These are phyloP conservation scores for Favolaschia claudopus DNA, from an alignment of 768 basidiomycete species.

Conservation along the genomic window DNA sequence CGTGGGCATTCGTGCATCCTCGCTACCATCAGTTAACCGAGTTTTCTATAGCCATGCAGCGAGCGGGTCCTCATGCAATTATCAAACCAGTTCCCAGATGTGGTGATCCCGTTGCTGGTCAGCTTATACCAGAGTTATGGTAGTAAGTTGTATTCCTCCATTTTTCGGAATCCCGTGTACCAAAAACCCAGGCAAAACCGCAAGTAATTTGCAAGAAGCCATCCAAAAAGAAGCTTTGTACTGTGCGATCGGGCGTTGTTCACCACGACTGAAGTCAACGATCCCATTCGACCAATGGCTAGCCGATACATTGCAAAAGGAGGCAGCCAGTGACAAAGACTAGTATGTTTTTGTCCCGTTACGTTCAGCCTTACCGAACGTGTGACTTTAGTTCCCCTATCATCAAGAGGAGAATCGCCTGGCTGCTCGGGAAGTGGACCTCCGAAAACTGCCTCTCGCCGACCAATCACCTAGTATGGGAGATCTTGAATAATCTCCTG, in stretches of 20 bases:
- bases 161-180: constrained; percentile 3
- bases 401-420: constrained; percentile 93
- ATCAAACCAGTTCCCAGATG: constrained; percentile 70
- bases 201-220: constrained; percentile 62
- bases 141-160: constrained; percentile 48
- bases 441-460: constrained; percentile 68
- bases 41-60: constrained; percentile 77
- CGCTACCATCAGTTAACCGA: neutral
- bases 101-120: constrained; percentile 71
- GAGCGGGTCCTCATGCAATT: constrained; percentile 91
- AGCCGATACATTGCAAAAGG: constrained; percentile 60
- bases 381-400: constrained; percentile 74
- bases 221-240: constrained; percentile 88
- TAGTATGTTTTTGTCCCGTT: constrained; percentile 49
- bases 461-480: constrained; percentile 76
- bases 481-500: constrained; percentile 80
- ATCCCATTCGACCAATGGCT: constrained; percentile 81
- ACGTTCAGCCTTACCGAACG: constrained; percentile 2
- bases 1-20: constrained; percentile 53
- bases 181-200: constrained; percentile 50
- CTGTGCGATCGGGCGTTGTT: constrained; percentile 88
- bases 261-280: constrained; percentile 61
- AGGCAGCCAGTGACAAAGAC: constrained; percentile 66
- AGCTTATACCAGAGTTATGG: constrained; percentile 65
- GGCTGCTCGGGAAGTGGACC: constrained; percentile 93